Conservation (phyloP, 2,329 filamentous ascomycete genomes). For the Penicillium occitanis region DNA sequence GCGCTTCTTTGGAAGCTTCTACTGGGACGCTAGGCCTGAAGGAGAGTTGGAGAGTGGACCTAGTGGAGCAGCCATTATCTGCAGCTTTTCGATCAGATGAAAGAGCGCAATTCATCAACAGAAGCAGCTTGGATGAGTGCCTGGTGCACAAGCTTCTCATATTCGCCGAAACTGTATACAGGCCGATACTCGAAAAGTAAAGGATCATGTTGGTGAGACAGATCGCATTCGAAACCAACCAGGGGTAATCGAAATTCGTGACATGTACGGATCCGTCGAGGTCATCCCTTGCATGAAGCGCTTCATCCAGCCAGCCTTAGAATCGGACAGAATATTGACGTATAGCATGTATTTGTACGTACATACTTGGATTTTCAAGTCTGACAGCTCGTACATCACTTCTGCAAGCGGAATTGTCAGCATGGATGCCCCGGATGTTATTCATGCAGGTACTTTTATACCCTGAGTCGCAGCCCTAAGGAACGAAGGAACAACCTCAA, state of each 20-base stretch:
- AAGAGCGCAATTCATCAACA: not conserved
- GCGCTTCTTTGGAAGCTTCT: not conserved
- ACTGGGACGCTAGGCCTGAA: not conserved
- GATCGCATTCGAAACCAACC: not conserved
- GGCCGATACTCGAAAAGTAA: not conserved
- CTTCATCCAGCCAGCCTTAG: too few species aligned
- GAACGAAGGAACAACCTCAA: not conserved
- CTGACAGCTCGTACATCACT: not conserved
- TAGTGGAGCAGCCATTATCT: not conserved
- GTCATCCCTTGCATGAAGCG: not conserved
- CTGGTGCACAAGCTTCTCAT: not conserved
- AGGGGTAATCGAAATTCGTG: not conserved
- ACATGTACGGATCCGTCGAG: conserved; percentile 3
- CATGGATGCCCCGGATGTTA: not conserved
- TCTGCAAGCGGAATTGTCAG: not conserved
- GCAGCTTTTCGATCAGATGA: not conserved
- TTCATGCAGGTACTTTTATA: conserved; percentile 1
- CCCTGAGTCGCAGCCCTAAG: not conserved
- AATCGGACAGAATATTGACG: not conserved
- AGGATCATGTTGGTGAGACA: not conserved
- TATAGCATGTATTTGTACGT: not conserved
- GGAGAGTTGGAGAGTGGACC: not conserved
- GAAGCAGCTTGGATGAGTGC: not conserved
- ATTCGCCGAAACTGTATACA: not conserved
- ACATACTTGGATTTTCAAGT: not conserved